Conservation (phyloP, 2,329 filamentous ascomycete species). For the Nigrospora oryzae region DNA sequence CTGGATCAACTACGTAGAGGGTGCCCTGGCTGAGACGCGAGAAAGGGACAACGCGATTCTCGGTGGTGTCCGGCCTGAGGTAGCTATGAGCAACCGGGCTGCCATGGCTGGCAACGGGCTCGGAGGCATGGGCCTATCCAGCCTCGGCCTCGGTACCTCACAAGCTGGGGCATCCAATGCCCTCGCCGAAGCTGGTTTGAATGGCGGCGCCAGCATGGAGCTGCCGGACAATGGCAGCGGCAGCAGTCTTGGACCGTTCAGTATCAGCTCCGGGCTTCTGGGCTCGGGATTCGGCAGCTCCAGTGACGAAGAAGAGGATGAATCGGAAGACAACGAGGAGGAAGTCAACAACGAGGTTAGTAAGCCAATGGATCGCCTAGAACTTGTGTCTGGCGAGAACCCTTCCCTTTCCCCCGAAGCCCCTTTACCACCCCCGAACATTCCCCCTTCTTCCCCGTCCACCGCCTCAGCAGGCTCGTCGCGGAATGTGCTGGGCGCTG, state of each 20-base stretch:
- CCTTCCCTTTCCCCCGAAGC: background rate
- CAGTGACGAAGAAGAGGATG: constrained; percentile 93
- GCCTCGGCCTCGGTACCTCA: constrained; percentile 28
- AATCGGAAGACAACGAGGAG: constrained; percentile 78
- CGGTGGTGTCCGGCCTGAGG: constrained; percentile 86
- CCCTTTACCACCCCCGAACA: background rate
- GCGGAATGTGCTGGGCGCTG: background rate
- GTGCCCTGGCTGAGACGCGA: constrained; percentile 82
- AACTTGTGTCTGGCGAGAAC: background rate
- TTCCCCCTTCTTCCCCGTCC: background rate
- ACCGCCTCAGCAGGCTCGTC: background rate
- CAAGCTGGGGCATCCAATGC: constrained; percentile 50
- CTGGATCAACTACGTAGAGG: constrained; percentile 93
- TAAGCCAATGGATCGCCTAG: constrained; percentile 18
- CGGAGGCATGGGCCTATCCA: constrained; percentile 38
- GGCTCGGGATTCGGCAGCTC: constrained; percentile 84
- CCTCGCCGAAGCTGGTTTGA: constrained; percentile 73
- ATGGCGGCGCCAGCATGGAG: constrained; percentile 57
- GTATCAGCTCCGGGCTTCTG: constrained; percentile 64
- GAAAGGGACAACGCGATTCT: constrained; percentile 98
- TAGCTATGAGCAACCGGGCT: constrained; percentile 72
- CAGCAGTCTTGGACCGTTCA: constrained; percentile 63
- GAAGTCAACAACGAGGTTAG: constrained; percentile 63
- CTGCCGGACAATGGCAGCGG: constrained; percentile 52
- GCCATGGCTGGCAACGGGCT: constrained; percentile 42